Base-by-base conservation (phyloP, 768 basidiomycete genomes). In the Suillus clintonianus region DNA sequence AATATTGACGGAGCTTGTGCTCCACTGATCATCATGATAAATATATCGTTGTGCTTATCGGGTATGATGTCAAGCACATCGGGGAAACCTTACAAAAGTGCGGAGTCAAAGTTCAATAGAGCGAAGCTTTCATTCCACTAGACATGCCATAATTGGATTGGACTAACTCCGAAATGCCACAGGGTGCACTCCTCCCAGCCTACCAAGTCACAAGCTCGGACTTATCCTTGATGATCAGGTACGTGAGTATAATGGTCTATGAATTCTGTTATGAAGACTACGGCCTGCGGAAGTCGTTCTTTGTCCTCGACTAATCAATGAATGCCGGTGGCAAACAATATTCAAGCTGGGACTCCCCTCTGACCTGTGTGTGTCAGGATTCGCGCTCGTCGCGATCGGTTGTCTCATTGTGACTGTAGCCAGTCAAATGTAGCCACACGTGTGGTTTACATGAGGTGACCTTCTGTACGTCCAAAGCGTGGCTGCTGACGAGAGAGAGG, bases 371-470 rank as follows among this genome's bases (percentile, higher is more conserved):
- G 54, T 68, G 61, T 64, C 56, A 66, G 65, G 71, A 69, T 71
- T 68, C 67, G 51, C 67, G 67, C 71, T 75, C 71, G 70, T 76
- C 75, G 71, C 65, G 73, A 76, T 77, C 68, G 61, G 68, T 68
- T 69, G 70, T 69, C 69, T 73, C 72, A 68, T 70, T 43, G 74
- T 72, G 76, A 71, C 70, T 72, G 65, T 75, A 62, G 45, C 30
- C 59, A 62, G 48, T 71, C 70, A 53, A 68, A 68, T 67, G 70
- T 70, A 76, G 64, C 42, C 72, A 68, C 66, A 64, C 66, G 68
- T 70, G 77, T 71, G 73, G 75, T 71, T 76, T 76, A 75, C 75
- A 76, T 77, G 75, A 76, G 75, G 75, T 76, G 70, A 59, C 70
- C 73, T 70, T 72, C 69, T 70, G 74, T 71, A 63, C 69, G 69